phyloP scores from a whole-genome alignment of 2,329 filamentous ascomycete genomes.

The Aspergillus fischeri region DNA sequence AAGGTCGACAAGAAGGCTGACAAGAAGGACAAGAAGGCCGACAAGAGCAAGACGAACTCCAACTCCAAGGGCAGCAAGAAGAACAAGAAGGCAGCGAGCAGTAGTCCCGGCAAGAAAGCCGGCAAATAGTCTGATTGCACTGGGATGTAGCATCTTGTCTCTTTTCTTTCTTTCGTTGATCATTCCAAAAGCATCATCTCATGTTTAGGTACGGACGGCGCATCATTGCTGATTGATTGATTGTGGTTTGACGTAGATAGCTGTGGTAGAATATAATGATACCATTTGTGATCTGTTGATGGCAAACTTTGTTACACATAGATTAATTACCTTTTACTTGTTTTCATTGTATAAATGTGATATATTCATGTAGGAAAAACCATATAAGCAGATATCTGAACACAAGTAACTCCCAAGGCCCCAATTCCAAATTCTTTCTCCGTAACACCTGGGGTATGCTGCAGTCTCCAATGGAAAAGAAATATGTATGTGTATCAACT shows the following conservation, averaged over 20 bases:
- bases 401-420: background rate
- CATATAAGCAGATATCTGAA: background rate
- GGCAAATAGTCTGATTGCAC: constrained; percentile 22
- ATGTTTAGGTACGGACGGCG: constrained; percentile 14
- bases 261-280: background rate
- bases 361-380: background rate
- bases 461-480: constrained; percentile 12
- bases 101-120: constrained; percentile 21
- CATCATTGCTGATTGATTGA: constrained; percentile 4
- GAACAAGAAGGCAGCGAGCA: constrained; percentile 19
- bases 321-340: background rate
- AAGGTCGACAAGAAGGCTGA: constrained; percentile 22
- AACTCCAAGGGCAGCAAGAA: constrained; percentile 8
- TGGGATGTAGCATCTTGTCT: constrained; percentile 18
- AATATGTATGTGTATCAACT: constrained; percentile 7
- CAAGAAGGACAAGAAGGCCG: constrained; percentile 11
- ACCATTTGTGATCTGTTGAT: background rate
- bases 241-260: constrained; percentile 5
- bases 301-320: background rate
- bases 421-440: background rate
- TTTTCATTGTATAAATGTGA: background rate
- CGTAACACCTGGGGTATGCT: constrained; percentile 16
- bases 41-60: constrained; percentile 5
- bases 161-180: constrained; percentile 1
- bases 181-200: constrained; percentile 13